Conservation (phyloP, 2,329 filamentous ascomycete species). For the Xylariaceae sp. region DNA sequence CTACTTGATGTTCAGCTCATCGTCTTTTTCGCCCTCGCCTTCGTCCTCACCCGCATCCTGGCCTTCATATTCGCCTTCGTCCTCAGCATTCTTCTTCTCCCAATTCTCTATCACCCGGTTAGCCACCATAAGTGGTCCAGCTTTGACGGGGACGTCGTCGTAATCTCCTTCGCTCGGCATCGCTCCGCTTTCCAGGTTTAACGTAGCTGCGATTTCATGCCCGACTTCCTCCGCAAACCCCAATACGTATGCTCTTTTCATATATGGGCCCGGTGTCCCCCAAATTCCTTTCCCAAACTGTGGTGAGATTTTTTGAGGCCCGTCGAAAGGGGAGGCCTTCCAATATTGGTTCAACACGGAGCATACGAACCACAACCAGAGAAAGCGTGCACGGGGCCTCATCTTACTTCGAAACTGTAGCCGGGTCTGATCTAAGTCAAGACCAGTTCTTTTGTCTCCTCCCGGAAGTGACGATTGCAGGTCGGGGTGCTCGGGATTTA, state of each 20-base stretch:
- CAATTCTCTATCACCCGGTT: no score
- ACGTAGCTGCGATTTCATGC: neutral
- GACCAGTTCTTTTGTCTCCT: neutral
- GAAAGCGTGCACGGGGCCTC: neutral
- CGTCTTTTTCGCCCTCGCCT: no score
- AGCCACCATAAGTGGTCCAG: no score
- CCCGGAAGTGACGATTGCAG: neutral
- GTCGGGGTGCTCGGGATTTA: no score
- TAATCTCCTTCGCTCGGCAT: no score
- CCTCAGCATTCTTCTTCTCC: no score
- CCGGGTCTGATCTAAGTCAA: neutral
- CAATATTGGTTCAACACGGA: neutral
- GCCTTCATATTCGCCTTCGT: no score
- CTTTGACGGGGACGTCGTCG: no score
- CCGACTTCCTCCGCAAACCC: constrained; percentile 1
- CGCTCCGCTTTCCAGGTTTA: no score
- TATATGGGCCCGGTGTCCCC: neutral
- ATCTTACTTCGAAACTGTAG: neutral
- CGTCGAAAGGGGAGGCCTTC: no score
- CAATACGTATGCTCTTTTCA: neutral
- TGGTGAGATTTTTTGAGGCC: neutral
- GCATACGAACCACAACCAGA: constrained; percentile 3
- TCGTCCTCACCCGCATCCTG: no score
- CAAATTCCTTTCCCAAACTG: neutral
- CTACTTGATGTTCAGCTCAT: no score